These are phyloP conservation scores for Trichoderma hamatum DNA, from an alignment of 2,329 filamentous ascomycete species.

Conservation along the genomic window DNA sequence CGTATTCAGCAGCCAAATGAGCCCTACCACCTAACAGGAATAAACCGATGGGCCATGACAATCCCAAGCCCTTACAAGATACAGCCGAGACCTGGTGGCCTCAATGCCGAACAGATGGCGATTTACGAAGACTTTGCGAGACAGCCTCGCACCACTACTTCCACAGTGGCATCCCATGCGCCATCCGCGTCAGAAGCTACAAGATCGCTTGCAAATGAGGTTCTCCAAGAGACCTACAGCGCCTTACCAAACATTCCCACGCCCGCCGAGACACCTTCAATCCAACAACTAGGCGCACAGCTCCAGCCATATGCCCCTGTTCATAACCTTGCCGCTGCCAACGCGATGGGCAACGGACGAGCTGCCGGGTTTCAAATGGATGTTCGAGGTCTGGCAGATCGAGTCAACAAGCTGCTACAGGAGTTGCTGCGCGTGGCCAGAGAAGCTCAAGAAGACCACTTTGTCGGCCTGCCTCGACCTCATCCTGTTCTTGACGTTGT, in stretches of 20 bases:
- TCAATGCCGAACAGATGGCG: constrained; percentile 90
- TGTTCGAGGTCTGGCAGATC: constrained; percentile 54
- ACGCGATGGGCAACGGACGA: constrained; percentile 54
- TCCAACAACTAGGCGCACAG: constrained; percentile 57
- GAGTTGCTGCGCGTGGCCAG: constrained; percentile 59
- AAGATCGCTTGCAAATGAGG: constrained; percentile 64
- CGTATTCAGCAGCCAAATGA: constrained; percentile 76
- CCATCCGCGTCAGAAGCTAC: constrained; percentile 64
- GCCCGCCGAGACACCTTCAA: constrained; percentile 60
- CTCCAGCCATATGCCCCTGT: constrained; percentile 59
- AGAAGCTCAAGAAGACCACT: constrained; percentile 62
- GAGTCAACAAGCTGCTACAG: constrained; percentile 60
- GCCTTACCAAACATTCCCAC: constrained; percentile 61
- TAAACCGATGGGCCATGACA: constrained; percentile 90
- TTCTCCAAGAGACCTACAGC: constrained; percentile 64
- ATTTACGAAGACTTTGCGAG: constrained; percentile 97
- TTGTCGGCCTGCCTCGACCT: constrained; percentile 59
- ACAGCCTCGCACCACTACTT: constrained; percentile 68
- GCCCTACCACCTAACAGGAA: constrained; percentile 76
- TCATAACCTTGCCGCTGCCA: constrained; percentile 43
- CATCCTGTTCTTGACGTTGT: constrained; percentile 64
- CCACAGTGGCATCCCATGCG: constrained; percentile 58
- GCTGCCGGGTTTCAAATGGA: constrained; percentile 54
- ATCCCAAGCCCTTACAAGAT: constrained; percentile 94
- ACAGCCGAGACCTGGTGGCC: constrained; percentile 65